Evolutionary conservation across 331 rosid genomes (phyloP), one percentile per base, ranked within the genome.

Genomic region (Arachis monticola): DNA sequence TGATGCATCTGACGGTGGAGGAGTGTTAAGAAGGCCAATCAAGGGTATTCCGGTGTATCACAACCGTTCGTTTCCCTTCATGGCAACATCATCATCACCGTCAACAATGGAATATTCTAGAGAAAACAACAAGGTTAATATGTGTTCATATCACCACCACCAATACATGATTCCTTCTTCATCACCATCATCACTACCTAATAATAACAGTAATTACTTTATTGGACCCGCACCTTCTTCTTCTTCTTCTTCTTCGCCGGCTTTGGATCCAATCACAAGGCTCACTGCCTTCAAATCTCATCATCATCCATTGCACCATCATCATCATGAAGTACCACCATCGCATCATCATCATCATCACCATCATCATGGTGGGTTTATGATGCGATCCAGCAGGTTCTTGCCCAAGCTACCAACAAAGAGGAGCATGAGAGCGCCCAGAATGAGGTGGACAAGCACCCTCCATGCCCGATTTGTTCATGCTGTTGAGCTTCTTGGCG

Each of bases 391-490:
- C 42, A 88, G 91, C 42, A 88, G 92, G 82, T 88, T 87, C 69
- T 47, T 91, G 80, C 93, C 91, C 0, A 93, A 91, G 78, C 73
- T 93, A 1, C 90, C 96, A 1, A 77, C 93, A 3, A 93, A 89
- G 70, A 78, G 98, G 38, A 93, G 96, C 78, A 93, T 91, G 97
- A 84, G 98, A 62, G 96, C 98, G 1, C 98, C 98, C 0, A 83
- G 98, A 83, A 93, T 93, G 98, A 79, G 98, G 7, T 93, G 98
- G 98, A 93, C 98, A 0, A 89, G 88, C 71, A 89, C 98, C 7
- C 90, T 93, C 41, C 98, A 93, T 58, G 90, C 97, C 68, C 76
- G 97, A 68, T 93, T 93, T 57, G 97, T 93, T 75, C 96, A 89
- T 59, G 98, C 98, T 2, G 98, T 93, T 75, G 93, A 91, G 80